A percentile compares a stretch with the other conserved stretches of the same genome.
Conservation (phyloP, 306 rosid genomes). For the Cucurbita ficifolia region DNA sequence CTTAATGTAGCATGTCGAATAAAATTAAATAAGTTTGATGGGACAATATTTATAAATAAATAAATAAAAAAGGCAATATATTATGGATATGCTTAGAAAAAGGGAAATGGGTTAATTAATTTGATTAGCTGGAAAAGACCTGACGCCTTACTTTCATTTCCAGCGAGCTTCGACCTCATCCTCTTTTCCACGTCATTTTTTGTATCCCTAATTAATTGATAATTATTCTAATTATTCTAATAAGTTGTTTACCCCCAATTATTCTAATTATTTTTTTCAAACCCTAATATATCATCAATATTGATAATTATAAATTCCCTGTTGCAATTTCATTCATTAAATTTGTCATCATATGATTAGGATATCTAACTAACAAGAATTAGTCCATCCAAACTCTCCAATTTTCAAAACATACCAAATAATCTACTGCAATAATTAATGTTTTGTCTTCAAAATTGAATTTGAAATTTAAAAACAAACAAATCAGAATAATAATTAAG, state of each 20-base stretch:
- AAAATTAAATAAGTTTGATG: neutral
- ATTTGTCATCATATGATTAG: neutral
- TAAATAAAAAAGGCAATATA: neutral
- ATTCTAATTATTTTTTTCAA: neutral
- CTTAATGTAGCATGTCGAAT: neutral
- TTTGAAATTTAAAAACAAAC: no score
- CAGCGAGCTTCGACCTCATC: neutral
- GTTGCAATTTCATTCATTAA: neutral
- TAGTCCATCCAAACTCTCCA: neutral
- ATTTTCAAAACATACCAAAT: neutral
- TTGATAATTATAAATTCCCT: neutral
- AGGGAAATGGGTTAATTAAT: neutral
- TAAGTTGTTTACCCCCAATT: no score
- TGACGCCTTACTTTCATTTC: neutral
- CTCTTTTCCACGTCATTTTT: neutral
- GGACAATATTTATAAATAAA: neutral
- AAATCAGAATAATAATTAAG: no score
- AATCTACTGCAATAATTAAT: no score
- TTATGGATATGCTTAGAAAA: neutral
- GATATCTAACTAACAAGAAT: neutral
- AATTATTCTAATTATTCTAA: no score
- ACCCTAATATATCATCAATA: neutral
- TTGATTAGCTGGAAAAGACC: constrained; percentile 9
- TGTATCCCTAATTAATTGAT: neutral
- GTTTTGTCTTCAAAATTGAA: no score